Conservation (phyloP, 2,329 filamentous ascomycete species). For the Colletotrichum gloeosporioides region DNA sequence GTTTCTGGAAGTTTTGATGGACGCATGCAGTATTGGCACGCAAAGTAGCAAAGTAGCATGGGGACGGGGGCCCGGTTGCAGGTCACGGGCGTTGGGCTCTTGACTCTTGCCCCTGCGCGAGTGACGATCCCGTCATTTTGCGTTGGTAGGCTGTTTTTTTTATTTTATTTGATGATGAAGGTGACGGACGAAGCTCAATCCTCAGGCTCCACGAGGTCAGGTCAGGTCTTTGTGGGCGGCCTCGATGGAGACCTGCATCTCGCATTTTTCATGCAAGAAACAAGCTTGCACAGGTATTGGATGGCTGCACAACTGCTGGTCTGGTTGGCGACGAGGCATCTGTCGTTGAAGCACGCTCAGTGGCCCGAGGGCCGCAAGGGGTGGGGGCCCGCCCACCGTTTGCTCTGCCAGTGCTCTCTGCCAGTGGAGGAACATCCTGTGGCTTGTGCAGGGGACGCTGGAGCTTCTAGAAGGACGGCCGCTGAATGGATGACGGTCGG, state of each 20-base stretch:
- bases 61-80: background rate
- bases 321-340: slow-evolving; percentile 13
- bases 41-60: background rate
- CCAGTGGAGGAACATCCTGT: background rate
- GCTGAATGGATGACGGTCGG: slow-evolving; percentile 12
- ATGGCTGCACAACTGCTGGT: slow-evolving; percentile 2
- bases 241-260: background rate
- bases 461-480: slow-evolving; percentile 17
- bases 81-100: background rate
- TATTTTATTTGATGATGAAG: background rate
- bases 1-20: background rate
- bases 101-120: background rate
- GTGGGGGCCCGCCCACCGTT: background rate
- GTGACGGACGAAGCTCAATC: background rate
- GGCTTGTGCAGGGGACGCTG: background rate
- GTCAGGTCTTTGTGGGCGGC: background rate
- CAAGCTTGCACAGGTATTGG: background rate
- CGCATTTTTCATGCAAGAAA: background rate
- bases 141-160: background rate
- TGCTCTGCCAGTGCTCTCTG: background rate
- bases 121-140: background rate
- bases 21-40: background rate
- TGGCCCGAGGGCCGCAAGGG: background rate
- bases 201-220: background rate
- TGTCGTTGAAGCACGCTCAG: background rate